Evolutionary conservation across 352 stramenopile species (phyloP).

Genomic region (Phytophthora pluvialis): DNA sequence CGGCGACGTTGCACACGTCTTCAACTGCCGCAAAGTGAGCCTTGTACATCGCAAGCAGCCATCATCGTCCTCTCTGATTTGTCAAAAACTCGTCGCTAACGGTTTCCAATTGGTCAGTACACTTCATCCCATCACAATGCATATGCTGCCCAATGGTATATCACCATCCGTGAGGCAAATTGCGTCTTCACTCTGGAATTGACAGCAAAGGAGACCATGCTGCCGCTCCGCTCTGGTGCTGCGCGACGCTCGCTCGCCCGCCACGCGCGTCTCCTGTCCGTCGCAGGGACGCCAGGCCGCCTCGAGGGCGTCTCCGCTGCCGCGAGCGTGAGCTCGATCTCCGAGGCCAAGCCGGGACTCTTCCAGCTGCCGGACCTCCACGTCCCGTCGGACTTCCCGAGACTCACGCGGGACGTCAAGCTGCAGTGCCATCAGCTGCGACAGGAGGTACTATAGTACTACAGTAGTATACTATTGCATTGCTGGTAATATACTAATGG

Average conservation of each 20-base stretch:
- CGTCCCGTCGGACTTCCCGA: constrained; percentile 61
- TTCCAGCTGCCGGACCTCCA: constrained; percentile 77
- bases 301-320: constrained; percentile 11
- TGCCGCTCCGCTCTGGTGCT: constrained; percentile 4
- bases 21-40: constrained; percentile 6
- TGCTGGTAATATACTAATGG: constrained; percentile 8
- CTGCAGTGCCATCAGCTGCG: constrained; percentile 61
- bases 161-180: constrained; percentile 17
- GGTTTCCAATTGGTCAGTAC: constrained; percentile 14
- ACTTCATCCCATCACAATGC: neutral
- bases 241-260: constrained; percentile 18
- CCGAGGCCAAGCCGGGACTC: constrained; percentile 49
- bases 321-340: constrained; percentile 16
- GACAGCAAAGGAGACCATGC: constrained; percentile 23
- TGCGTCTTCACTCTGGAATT: constrained; percentile 27
- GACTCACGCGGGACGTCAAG: constrained; percentile 66
- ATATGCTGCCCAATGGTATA: constrained; percentile 20
- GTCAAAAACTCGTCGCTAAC: neutral
- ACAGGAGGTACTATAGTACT: constrained; percentile 45
- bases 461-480: neutral
- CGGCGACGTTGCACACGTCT: constrained; percentile 16
- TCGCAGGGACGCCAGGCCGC: constrained; percentile 25
- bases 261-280: constrained; percentile 32
- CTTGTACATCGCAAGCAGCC: constrained; percentile 18
- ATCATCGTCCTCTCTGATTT: constrained; percentile 19